Conservation (phyloP, 31 red algal species). For the Endocladia muricata region DNA sequence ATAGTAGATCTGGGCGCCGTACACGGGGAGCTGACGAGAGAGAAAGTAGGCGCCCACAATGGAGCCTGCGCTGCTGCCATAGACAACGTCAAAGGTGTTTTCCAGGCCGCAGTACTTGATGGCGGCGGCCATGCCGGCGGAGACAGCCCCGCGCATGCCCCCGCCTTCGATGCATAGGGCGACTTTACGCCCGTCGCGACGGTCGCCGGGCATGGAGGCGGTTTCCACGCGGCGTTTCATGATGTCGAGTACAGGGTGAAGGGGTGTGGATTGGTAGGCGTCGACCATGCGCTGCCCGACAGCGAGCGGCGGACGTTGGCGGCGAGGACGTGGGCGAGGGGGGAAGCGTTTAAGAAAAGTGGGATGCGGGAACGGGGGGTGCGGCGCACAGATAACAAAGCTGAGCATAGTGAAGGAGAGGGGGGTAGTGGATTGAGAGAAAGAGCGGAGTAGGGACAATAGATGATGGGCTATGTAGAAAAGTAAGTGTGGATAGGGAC, state of each 20-base stretch:
- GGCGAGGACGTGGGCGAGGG: background rate
- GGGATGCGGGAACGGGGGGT: background rate
- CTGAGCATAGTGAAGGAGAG: background rate
- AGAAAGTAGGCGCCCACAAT: slow-evolving; percentile 91
- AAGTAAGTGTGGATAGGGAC: background rate
- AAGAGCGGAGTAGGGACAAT: background rate
- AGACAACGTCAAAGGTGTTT: slow-evolving; percentile 80
- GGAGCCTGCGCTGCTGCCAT: slow-evolving; percentile 73
- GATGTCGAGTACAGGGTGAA: slow-evolving; percentile 73
- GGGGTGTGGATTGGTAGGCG: background rate
- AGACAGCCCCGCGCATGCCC: slow-evolving; percentile 82
- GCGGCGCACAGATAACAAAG: background rate
- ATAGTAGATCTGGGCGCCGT: slow-evolving; percentile 79
- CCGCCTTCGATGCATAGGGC: slow-evolving; percentile 84
- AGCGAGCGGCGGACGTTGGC: background rate
- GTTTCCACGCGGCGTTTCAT: slow-evolving; percentile 33
- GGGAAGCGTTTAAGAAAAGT: background rate
- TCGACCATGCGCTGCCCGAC: slow-evolving; percentile 40
- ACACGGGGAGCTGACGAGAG: slow-evolving; percentile 55
- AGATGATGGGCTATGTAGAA: background rate
- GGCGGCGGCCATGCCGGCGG: slow-evolving; percentile 83
- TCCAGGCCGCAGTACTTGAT: slow-evolving; percentile 61
- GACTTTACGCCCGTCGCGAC: slow-evolving; percentile 57
- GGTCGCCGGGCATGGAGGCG: slow-evolving; percentile 39
- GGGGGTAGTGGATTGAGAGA: background rate